A percentile compares a stretch with the other conserved stretches of the same genome.
Conservation (phyloP, 371 early-diverging fungal genomes). For the Saksenaea vasiformis region DNA sequence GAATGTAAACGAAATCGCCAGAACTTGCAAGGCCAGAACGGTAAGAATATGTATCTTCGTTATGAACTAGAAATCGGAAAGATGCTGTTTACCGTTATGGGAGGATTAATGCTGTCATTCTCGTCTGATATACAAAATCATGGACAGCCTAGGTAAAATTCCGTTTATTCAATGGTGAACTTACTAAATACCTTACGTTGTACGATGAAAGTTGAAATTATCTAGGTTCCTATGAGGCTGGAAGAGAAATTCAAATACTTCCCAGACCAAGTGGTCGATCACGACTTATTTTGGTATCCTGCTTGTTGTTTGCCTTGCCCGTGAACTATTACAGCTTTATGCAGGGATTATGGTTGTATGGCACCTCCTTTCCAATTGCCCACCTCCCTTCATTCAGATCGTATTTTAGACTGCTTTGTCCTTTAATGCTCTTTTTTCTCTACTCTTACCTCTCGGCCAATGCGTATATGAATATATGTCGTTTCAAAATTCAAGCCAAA, state of each 20-base stretch:
- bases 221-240: too few relatives aligned
- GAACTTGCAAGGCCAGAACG: too few relatives aligned
- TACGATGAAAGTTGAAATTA: too few relatives aligned
- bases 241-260: not conserved
- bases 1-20: too few relatives aligned
- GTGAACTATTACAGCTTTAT: not conserved
- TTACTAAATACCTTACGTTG: too few relatives aligned
- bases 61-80: too few relatives aligned
- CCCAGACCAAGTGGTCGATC: not conserved
- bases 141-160: too few relatives aligned
- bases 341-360: not conserved
- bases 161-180: too few relatives aligned
- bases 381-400: not conserved
- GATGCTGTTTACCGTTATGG: too few relatives aligned
- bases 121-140: too few relatives aligned
- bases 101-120: too few relatives aligned
- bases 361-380: not conserved
- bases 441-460: not conserved
- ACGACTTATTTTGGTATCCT: not conserved
- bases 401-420: not conserved
- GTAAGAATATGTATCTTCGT: too few relatives aligned
- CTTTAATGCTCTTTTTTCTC: not conserved
- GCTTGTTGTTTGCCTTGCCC: conserved; percentile 1
- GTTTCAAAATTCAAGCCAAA: not conserved
- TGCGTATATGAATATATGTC: conserved; percentile 1